Evolutionary conservation across 306 rosid genomes (phyloP), one percentile per base, ranked within the genome.

Genomic region (Prunus davidiana): DNA sequence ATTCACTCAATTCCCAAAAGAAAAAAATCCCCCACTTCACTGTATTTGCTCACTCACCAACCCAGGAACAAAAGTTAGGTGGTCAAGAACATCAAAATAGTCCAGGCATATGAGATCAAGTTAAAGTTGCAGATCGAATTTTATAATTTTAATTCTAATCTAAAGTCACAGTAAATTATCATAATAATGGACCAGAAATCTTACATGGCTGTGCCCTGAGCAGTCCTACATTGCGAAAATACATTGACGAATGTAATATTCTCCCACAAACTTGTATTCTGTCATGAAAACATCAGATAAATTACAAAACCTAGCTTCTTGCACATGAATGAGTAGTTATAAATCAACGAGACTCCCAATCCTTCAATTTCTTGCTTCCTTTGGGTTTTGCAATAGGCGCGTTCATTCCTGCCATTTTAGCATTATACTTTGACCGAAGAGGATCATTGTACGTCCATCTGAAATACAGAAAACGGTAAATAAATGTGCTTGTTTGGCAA

Each of bases 381-480:
- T 89, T 90, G 67, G 98, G 97, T 79, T 89, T 95, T 0, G 82
- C 32, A 20, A 95, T 85, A 25, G 96, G 84, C 1, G 90, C 87
- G n/a, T 95, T 87, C 90, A 95, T 83, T 64, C 97, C 98, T 15
- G 97, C 98, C 98, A 95, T 95, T 85, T 89, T 95, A 18, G 88
- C 93, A 25, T 89, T 89, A 79, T 95, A 95, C 86, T 95, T 95
- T 15, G 93, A 92, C 18, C 97, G 96, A 67, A 95, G 98, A 77
- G 98, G 96, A 76, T 95, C 98, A 12, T 92, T 95, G 88, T 92
- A 90, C n/a, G 97, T 95, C 98, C 98, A 95, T 64, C 98, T 94
- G 93, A 80, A 88, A 19, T 22, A 19, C 82, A 82, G 47, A 28
- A 12, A 71, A 25, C 27, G 50, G 50, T n/a, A 28, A 66, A 28